A percentile compares a stretch with the other conserved stretches of the same genome.
Conservation (phyloP, 2,329 filamentous ascomycete species). For the Venturia oleaginea region DNA sequence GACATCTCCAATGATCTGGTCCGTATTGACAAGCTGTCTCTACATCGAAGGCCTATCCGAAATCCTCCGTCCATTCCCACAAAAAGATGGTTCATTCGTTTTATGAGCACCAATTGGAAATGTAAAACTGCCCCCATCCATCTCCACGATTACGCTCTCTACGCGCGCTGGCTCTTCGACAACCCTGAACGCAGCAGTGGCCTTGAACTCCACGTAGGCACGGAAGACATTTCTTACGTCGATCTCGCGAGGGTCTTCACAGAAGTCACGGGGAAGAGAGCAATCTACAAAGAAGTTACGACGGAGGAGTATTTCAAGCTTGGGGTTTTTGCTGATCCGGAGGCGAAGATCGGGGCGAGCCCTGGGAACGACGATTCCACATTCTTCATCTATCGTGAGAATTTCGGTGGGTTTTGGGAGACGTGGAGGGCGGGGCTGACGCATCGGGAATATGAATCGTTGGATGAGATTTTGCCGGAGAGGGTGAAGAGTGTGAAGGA, state of each 20-base stretch:
- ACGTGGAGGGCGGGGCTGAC: not conserved
- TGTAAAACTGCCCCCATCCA: not conserved
- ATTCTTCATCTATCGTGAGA: not conserved
- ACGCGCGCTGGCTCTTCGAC: not conserved
- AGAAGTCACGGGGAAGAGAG: not conserved
- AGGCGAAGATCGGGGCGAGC: not conserved
- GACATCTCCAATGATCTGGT: not conserved
- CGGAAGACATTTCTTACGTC: not conserved
- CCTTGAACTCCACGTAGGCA: not conserved
- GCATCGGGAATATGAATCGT: not conserved
- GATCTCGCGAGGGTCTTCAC: not conserved
- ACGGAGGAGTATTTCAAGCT: not conserved
- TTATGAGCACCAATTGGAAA: not conserved
- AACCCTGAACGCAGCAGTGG: not conserved
- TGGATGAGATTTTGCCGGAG: slow-evolving; percentile 8
- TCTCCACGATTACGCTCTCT: not conserved
- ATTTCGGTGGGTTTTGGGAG: slow-evolving; percentile 2
- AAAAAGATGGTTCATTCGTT: not conserved
- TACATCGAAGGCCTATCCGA: not conserved
- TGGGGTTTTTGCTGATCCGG: not conserved
- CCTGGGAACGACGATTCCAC: not conserved
- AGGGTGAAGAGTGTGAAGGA: not conserved
- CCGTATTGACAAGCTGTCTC: not conserved
- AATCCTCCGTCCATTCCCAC: not conserved
- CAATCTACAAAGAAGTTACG: not conserved